Evolutionary conservation across 345 rosid species (phyloP).

Genomic region (Salix dunnii): DNA sequence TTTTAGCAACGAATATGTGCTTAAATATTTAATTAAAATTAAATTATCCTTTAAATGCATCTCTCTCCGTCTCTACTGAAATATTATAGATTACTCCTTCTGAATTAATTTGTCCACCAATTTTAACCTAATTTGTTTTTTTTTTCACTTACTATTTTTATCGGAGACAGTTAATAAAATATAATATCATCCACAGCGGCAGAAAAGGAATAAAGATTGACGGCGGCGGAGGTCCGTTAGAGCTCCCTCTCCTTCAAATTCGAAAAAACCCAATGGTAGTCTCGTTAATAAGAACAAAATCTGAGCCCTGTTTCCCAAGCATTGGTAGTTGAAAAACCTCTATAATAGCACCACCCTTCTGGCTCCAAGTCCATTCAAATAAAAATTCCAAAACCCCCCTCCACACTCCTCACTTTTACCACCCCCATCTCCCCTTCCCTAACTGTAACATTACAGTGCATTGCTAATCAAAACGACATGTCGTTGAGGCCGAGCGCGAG

Average conservation of each 20-base stretch:
- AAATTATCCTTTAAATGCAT: too few species aligned
- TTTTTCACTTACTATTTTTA: background rate
- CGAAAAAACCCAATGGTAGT: slow-evolving; percentile 13
- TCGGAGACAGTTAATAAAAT: background rate
- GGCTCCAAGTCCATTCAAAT: background rate
- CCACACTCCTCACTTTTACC: background rate
- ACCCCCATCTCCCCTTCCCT: background rate
- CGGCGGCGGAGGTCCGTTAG: slow-evolving; percentile 15
- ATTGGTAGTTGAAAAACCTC: background rate
- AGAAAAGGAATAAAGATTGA: background rate
- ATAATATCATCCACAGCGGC: background rate
- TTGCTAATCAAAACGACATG: slow-evolving; percentile 4
- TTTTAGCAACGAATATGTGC: too few species aligned
- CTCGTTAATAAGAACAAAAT: background rate
- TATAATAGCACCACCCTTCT: background rate
- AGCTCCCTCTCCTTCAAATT: slow-evolving; percentile 1
- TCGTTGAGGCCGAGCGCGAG: slow-evolving; percentile 32
- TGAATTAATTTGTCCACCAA: too few species aligned
- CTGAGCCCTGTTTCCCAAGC: background rate
- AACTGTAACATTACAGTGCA: background rate
- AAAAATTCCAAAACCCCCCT: slow-evolving; percentile 9
- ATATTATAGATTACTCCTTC: too few species aligned
- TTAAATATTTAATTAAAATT: too few species aligned
- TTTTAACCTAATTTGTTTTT: too few species aligned
- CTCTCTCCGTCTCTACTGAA: too few species aligned